Conservation (phyloP, 768 basidiomycete species). For the Rhodotorula toruloides region DNA sequence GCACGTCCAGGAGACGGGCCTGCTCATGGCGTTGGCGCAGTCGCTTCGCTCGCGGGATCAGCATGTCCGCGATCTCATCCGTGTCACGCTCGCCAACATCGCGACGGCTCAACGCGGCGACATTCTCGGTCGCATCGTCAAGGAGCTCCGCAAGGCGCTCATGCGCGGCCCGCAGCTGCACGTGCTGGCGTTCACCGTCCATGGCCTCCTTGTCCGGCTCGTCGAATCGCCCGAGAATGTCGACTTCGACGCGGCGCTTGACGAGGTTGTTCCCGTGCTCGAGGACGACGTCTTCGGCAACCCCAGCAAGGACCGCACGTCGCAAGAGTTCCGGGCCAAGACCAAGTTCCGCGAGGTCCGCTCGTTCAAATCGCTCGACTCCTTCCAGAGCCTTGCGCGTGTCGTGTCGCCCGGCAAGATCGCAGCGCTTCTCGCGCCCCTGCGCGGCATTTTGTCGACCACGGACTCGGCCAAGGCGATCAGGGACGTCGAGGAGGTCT, state of each 20-base stretch:
- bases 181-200: slow-evolving; percentile 75
- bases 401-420: slow-evolving; percentile 71
- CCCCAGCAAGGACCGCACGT: slow-evolving; percentile 78
- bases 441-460: slow-evolving; percentile 77
- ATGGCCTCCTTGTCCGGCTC: slow-evolving; percentile 74
- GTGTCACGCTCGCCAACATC: slow-evolving; percentile 77
- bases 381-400: slow-evolving; percentile 73
- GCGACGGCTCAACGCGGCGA: slow-evolving; percentile 64
- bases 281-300: slow-evolving; percentile 85
- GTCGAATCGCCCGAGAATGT: slow-evolving; percentile 43
- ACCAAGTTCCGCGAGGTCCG: slow-evolving; percentile 90
- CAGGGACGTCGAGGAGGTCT: slow-evolving; percentile 78
- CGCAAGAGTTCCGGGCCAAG: slow-evolving; percentile 71
- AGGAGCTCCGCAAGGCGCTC: slow-evolving; percentile 77
- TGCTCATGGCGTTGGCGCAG: slow-evolving; percentile 81
- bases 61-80: slow-evolving; percentile 78
- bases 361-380: slow-evolving; percentile 74
- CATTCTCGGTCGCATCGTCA: slow-evolving; percentile 67
- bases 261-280: slow-evolving; percentile 73
- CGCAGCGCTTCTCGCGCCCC: slow-evolving; percentile 66
- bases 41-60: slow-evolving; percentile 88
- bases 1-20: slow-evolving; percentile 63
- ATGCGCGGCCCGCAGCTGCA: slow-evolving; percentile 89
- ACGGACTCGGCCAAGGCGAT: slow-evolving; percentile 74
- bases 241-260: slow-evolving; percentile 69